Percentiles rank a stretch among this genome's conserved stretches.
Evolutionary conservation across 2,329 filamentous ascomycete genomes (phyloP).

Genomic region (Raffaelea arxii): DNA sequence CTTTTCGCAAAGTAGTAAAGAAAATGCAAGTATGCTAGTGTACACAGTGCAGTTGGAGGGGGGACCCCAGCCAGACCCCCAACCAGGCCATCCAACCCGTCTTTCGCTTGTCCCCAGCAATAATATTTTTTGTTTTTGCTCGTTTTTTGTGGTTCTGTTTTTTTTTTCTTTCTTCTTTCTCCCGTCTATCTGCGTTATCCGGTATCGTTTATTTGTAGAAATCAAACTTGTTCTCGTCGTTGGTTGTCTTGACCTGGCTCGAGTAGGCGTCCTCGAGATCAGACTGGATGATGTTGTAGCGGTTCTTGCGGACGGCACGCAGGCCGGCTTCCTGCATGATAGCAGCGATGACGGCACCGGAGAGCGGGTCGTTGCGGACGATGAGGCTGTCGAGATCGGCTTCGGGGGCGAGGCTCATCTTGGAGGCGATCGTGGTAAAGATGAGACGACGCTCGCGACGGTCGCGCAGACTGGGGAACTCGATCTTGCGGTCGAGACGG

Average conservation of each 20-base stretch:
- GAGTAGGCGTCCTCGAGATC: constrained; percentile 97
- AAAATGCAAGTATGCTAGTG: no score
- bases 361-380: constrained; percentile 90
- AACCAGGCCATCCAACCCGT: no score
- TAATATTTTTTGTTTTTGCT: neutral
- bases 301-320: constrained; percentile 89
- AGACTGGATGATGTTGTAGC: constrained; percentile 97
- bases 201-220: constrained; percentile 65
- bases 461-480: constrained; percentile 92
- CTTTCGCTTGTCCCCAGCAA: no score
- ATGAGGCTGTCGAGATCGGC: constrained; percentile 95
- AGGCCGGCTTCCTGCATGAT: constrained; percentile 99
- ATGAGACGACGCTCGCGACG: constrained; percentile 91
- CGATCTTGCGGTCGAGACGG: constrained; percentile 94
- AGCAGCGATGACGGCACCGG: constrained; percentile 90
- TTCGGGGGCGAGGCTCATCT: constrained; percentile 95
- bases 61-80: no score
- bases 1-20: no score
- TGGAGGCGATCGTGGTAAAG: constrained; percentile 91
- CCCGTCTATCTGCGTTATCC: neutral
- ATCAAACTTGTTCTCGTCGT: constrained; percentile 67
- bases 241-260: constrained; percentile 79
- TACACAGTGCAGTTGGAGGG: no score
- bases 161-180: neutral
- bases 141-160: neutral